phyloP scores from a whole-genome alignment of 345 rosid genomes.

The Toxicodendron radicans region DNA sequence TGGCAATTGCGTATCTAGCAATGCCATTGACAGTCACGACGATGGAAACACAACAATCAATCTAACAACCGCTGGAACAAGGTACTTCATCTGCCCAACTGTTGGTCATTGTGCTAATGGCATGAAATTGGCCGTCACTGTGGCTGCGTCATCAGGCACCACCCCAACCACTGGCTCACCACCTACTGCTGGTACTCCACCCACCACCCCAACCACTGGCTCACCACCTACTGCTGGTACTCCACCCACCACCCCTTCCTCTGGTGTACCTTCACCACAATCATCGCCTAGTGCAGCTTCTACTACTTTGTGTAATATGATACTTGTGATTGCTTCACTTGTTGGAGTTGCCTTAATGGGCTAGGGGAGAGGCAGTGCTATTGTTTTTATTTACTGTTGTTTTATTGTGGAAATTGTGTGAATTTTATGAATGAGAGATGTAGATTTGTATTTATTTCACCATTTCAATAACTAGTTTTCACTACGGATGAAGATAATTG shows the following conservation, averaged over 20 bases:
- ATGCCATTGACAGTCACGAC: constrained; percentile 19
- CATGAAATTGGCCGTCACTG: constrained; percentile 52
- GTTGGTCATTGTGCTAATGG: constrained; percentile 42
- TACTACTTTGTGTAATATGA: background rate
- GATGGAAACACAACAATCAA: constrained; percentile 35
- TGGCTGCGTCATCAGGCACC: constrained; percentile 24
- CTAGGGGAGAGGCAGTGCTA: constrained; percentile 72
- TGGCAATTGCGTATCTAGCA: constrained; percentile 32
- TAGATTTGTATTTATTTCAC: constrained; percentile 5
- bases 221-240: constrained; percentile 25
- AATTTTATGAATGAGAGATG: constrained; percentile 1
- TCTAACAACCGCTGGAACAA: constrained; percentile 27
- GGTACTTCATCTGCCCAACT: constrained; percentile 56
- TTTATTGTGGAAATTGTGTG: background rate
- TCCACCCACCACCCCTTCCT: constrained; percentile 20
- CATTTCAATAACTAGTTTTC: too few relatives aligned
- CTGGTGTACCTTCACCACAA: constrained; percentile 18
- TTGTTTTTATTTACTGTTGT: background rate
- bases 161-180: constrained; percentile 20
- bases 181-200: constrained; percentile 25
- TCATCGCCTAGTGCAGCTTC: constrained; percentile 30
- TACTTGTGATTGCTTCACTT: constrained; percentile 22
- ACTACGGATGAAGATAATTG: too few relatives aligned
- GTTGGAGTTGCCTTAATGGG: constrained; percentile 27
- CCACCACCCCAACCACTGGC: constrained; percentile 24